phyloP scores from a whole-genome alignment of 1,139 yeast genomes.

The Blastobotrys petasosporus region DNA sequence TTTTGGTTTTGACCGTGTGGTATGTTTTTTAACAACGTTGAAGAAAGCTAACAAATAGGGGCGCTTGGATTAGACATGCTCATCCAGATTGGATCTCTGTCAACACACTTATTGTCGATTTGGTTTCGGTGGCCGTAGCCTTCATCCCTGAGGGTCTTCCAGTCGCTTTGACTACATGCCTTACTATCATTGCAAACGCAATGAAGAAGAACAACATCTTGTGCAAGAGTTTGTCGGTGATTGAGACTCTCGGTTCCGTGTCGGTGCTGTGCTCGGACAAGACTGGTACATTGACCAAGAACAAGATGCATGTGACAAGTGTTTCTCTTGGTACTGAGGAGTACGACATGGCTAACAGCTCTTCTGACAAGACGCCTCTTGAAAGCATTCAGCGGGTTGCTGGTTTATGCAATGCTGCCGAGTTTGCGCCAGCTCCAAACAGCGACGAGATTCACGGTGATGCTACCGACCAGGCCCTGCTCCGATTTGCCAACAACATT shows the following conservation, averaged over 20 bases:
- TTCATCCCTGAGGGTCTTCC: conserved; percentile 54
- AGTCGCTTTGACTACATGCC: conserved; percentile 47
- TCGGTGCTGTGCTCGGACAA: conserved; percentile 66
- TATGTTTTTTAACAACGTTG: background rate
- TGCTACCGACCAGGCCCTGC: conserved; percentile 46
- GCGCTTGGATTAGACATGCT: conserved; percentile 38
- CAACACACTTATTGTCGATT: conserved; percentile 36
- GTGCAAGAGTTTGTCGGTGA: conserved; percentile 51
- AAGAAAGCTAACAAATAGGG: conserved; percentile 31
- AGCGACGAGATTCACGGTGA: conserved; percentile 36
- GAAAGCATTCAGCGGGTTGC: conserved; percentile 16
- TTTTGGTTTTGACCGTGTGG: conserved; percentile 43
- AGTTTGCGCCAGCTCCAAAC: conserved; percentile 18
- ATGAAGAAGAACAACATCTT: conserved; percentile 44
- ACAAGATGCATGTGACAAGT: conserved; percentile 30
- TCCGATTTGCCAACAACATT: conserved; percentile 33
- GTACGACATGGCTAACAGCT: background rate
- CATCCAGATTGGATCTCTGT: conserved; percentile 42
- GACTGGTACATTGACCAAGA: conserved; percentile 61
- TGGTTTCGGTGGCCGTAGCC: conserved; percentile 43
- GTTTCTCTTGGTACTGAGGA: background rate
- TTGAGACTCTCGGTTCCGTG: conserved; percentile 33
- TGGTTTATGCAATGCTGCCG: conserved; percentile 41
- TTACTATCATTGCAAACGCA: conserved; percentile 45
- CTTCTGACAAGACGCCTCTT: conserved; percentile 50